Evolutionary conservation across 208 protist species (phyloP).

Genomic region (Crithidia brevicula): DNA sequence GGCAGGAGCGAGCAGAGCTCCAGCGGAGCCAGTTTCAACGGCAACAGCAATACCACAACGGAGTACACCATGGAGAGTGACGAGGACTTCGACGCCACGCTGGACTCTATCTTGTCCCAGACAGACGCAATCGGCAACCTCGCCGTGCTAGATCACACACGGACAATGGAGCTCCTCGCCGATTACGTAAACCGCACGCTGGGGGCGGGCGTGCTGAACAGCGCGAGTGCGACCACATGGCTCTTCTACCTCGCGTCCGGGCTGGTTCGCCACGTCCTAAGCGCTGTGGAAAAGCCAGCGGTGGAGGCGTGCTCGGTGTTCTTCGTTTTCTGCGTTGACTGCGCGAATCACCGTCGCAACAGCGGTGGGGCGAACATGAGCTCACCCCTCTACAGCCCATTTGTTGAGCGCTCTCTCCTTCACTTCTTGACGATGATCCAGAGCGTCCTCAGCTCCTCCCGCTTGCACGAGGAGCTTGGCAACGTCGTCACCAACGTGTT

Average conservation of each 20-base stretch:
- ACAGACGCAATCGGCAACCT: constrained; percentile 53
- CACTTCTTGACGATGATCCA: constrained; percentile 76
- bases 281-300: constrained; percentile 44
- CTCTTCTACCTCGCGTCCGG: constrained; percentile 77
- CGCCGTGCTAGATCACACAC: constrained; percentile 45
- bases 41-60: constrained; percentile 18
- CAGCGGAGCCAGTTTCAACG: neutral
- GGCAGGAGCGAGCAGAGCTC: neutral
- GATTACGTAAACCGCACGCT: constrained; percentile 54
- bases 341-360: constrained; percentile 55
- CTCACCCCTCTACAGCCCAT: constrained; percentile 37
- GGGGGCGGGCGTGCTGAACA: constrained; percentile 57
- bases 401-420: constrained; percentile 78
- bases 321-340: constrained; percentile 72
- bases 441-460: constrained; percentile 51
- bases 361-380: constrained; percentile 14
- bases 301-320: constrained; percentile 60
- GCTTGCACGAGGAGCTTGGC: constrained; percentile 51
- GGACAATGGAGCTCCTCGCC: constrained; percentile 56
- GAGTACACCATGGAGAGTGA: constrained; percentile 31
- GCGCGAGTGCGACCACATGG: constrained; percentile 68
- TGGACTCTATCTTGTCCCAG: constrained; percentile 65
- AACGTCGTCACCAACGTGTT: constrained; percentile 74
- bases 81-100: constrained; percentile 53
- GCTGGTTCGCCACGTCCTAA: constrained; percentile 57